Percentiles rank a stretch among this genome's conserved stretches.
Evolutionary conservation across 768 basidiomycete genomes (phyloP).

Genomic region (Lactarius vividus): DNA sequence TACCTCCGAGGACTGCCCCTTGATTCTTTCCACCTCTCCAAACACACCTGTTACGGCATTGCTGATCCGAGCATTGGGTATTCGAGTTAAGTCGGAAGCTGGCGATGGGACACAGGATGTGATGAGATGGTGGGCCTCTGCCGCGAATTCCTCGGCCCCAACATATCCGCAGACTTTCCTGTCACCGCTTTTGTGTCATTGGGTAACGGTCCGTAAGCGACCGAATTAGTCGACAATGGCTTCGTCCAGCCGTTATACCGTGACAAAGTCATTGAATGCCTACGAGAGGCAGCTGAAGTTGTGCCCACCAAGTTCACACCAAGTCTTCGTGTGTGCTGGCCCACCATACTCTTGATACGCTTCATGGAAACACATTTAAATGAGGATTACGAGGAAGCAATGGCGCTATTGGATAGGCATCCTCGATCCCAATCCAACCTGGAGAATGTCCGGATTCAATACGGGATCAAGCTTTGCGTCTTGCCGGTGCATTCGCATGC

Average conservation of each 20-base stretch:
- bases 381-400: constrained; percentile 18
- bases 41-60: background rate
- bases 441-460: background rate
- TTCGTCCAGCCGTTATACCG: background rate
- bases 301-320: background rate
- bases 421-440: background rate
- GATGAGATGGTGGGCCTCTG: background rate
- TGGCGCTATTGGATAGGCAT: background rate
- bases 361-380: background rate
- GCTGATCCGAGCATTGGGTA: background rate
- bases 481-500: background rate
- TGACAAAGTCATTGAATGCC: background rate
- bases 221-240: background rate
- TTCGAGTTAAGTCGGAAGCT: background rate
- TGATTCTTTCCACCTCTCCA: background rate
- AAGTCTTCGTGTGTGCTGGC: background rate
- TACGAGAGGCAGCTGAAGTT: background rate
- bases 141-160: background rate
- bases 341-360: background rate
- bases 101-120: background rate
- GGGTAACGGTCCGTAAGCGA: background rate
- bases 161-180: background rate
- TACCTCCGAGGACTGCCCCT: background rate
- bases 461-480: background rate
- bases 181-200: background rate